Conservation (phyloP, 805 yeast genomes). For the Clavispora carvajalis region DNA sequence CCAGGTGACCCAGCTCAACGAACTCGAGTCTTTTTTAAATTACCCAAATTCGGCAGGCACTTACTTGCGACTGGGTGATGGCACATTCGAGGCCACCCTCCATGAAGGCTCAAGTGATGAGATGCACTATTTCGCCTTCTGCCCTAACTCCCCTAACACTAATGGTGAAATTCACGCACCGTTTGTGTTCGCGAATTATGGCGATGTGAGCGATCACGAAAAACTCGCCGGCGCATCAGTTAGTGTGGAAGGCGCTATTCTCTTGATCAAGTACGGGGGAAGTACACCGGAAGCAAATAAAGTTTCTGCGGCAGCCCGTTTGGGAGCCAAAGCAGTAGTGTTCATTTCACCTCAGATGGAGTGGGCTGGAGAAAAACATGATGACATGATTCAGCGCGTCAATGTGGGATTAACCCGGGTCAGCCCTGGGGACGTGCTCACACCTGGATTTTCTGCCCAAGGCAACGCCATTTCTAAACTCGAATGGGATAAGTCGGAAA, state of each 20-base stretch:
- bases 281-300: constrained; percentile 32
- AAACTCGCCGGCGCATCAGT: constrained; percentile 33
- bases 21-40: constrained; percentile 53
- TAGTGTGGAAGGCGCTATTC: constrained; percentile 43
- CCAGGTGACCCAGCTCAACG: constrained; percentile 43
- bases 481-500: constrained; percentile 41
- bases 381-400: constrained; percentile 46
- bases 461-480: constrained; percentile 35
- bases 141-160: constrained; percentile 54
- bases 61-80: constrained; percentile 27
- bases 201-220: constrained; percentile 51
- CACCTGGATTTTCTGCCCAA: constrained; percentile 68
- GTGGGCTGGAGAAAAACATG: constrained; percentile 15
- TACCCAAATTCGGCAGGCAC: constrained; percentile 46
- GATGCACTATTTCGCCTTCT: constrained; percentile 48
- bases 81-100: constrained; percentile 34
- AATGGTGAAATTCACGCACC: constrained; percentile 51
- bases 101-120: constrained; percentile 25
- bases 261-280: constrained; percentile 58
- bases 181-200: constrained; percentile 63
- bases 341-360: constrained; percentile 44
- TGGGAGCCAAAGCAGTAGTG: constrained; percentile 61
- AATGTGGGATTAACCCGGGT: constrained; percentile 55
- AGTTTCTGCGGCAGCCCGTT: constrained; percentile 44
- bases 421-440: constrained; percentile 72